Conservation (phyloP, 202 grass and related monocot species). For the Miscanthus sacchariflorus region DNA sequence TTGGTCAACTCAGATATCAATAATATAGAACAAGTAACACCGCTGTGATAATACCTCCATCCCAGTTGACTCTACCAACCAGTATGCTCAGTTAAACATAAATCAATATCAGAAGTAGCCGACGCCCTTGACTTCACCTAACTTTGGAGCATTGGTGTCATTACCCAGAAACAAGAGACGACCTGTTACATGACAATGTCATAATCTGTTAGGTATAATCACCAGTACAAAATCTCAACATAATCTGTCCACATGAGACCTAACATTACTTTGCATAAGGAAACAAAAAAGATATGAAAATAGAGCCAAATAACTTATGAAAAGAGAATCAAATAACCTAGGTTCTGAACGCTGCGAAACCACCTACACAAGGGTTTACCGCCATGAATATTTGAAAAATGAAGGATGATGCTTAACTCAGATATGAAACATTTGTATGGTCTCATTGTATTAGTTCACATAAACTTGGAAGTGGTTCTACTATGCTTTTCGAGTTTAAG, state of each 20-base stretch:
- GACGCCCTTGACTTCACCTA: conserved; percentile 56
- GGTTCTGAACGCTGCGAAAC: background rate
- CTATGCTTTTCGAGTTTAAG: background rate
- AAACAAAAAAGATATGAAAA: conserved; percentile 7
- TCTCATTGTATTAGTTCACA: background rate
- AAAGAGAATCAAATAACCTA: conserved; percentile 6
- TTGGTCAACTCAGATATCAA: conserved; percentile 24
- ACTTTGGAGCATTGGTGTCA: conserved; percentile 49
- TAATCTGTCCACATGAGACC: background rate
- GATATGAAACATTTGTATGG: background rate
- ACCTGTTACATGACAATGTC: conserved; percentile 41
- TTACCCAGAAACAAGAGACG: conserved; percentile 72
- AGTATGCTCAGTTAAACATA: background rate
- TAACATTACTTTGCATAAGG: conserved; percentile 12
- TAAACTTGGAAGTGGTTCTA: background rate
- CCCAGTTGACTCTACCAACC: background rate
- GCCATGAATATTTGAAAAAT: background rate
- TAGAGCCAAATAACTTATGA: background rate
- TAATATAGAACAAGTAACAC: background rate
- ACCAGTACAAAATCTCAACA: background rate
- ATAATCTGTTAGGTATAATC: background rate
- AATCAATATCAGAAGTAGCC: conserved; percentile 78
- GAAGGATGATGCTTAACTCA: background rate
- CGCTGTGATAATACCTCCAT: background rate
- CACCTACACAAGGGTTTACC: background rate